phyloP scores from a whole-genome alignment of 257 asterid species.

The Rhazya stricta region DNA sequence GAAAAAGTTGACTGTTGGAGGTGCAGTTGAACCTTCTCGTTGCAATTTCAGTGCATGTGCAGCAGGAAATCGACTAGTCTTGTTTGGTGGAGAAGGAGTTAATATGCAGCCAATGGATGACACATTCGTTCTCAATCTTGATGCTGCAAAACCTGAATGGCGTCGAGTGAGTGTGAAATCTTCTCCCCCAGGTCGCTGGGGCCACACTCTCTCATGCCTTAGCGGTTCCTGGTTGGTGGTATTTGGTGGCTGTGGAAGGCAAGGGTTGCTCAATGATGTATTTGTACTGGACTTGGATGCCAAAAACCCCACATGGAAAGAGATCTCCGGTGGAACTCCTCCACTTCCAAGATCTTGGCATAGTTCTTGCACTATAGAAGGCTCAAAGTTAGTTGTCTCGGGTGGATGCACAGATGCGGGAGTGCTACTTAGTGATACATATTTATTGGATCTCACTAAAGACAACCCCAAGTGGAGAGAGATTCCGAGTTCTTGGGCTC shows the following conservation, averaged over 20 bases:
- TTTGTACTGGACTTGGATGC: constrained; percentile 78
- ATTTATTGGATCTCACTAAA: constrained; percentile 57
- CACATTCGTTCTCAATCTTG: constrained; percentile 82
- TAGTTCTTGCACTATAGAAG: constrained; percentile 86
- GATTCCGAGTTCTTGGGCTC: constrained; percentile 64
- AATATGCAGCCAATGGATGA: constrained; percentile 97
- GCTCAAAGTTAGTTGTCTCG: constrained; percentile 74
- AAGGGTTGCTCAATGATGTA: constrained; percentile 78
- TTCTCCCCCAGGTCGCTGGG: constrained; percentile 95
- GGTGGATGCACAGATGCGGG: constrained; percentile 94
- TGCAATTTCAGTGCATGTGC: constrained; percentile 93
- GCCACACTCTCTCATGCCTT: constrained; percentile 78
- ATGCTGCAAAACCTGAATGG: constrained; percentile 71
- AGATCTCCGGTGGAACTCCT: constrained; percentile 67
- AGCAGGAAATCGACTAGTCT: constrained; percentile 72
- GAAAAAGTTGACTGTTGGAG: constrained; percentile 77
- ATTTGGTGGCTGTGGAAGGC: constrained; percentile 83
- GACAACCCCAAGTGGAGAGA: constrained; percentile 76
- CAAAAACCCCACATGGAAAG: constrained; percentile 83
- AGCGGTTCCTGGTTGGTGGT: constrained; percentile 77
- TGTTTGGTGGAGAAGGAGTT: constrained; percentile 90
- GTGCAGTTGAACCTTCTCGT: constrained; percentile 81
- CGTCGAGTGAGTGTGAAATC: constrained; percentile 62
- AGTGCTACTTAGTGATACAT: constrained; percentile 70
- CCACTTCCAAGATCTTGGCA: constrained; percentile 90